These are phyloP conservation scores for Alternaria tenuissima DNA, from an alignment of 2,329 filamentous ascomycete species.

Conservation along the genomic window DNA sequence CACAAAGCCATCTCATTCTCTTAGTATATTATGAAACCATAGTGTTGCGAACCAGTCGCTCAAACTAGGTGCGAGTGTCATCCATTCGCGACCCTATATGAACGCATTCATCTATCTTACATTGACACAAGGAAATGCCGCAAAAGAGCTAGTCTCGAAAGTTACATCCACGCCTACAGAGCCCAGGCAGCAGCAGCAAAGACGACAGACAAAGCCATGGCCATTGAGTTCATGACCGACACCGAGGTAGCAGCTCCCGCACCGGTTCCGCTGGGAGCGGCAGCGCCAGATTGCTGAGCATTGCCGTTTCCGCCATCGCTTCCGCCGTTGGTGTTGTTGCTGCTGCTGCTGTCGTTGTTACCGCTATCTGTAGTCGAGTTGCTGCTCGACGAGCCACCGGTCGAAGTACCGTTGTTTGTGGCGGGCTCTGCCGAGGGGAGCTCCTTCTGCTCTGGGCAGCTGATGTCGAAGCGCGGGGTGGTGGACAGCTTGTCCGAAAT, in stretches of 20 bases:
- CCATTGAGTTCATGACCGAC: constrained; percentile 32
- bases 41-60: constrained; percentile 9
- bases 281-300: constrained; percentile 1
- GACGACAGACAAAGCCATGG: constrained; percentile 37
- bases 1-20: constrained; percentile 7
- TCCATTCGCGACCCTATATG: neutral
- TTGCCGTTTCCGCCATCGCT: neutral
- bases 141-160: neutral
- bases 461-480: constrained; percentile 62
- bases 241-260: constrained; percentile 26
- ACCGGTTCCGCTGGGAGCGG: constrained; percentile 9
- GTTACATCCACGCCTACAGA: constrained; percentile 21
- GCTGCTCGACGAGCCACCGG: constrained; percentile 20
- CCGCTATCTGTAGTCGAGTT: constrained; percentile 13
- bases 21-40: constrained; percentile 12
- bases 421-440: constrained; percentile 25
- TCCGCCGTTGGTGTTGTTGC: neutral
- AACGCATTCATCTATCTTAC: constrained; percentile 8
- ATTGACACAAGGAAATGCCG: constrained; percentile 7
- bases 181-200: constrained; percentile 36
- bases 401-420: constrained; percentile 26
- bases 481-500: constrained; percentile 64
- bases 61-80: constrained; percentile 3
- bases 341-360: constrained; percentile 11
- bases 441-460: constrained; percentile 52